Percentiles rank a stretch among this genome's conserved stretches.
phyloP scores from a whole-genome alignment of 1,139 yeast species.

The Yamadazyma trypodendri region DNA sequence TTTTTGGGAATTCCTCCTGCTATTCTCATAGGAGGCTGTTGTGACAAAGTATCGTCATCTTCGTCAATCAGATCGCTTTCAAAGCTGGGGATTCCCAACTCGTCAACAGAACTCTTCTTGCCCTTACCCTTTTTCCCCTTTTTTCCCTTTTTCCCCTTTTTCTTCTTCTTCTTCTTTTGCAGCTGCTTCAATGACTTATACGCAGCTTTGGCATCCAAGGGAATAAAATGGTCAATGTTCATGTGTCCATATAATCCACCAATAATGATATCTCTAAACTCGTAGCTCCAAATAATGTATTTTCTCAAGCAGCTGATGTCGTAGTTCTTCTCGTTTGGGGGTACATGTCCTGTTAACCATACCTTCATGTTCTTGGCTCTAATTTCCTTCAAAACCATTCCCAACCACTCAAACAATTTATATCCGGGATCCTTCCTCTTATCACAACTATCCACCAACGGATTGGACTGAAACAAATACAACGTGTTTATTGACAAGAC shows the following conservation, averaged over 20 bases:
- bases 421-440: slow-evolving; percentile 74
- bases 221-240: slow-evolving; percentile 84
- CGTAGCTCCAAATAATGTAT: slow-evolving; percentile 74
- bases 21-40: slow-evolving; percentile 24
- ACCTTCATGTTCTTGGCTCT: slow-evolving; percentile 77
- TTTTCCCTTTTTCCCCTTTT: slow-evolving; percentile 10
- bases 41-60: slow-evolving; percentile 16
- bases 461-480: slow-evolving; percentile 72
- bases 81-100: slow-evolving; percentile 6
- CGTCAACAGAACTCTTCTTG: slow-evolving; percentile 7
- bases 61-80: slow-evolving; percentile 15
- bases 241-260: slow-evolving; percentile 88
- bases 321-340: slow-evolving; percentile 76
- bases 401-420: slow-evolving; percentile 74
- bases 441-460: slow-evolving; percentile 80
- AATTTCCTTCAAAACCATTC: slow-evolving; percentile 68
- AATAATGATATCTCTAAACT: slow-evolving; percentile 75
- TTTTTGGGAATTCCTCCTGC: slow-evolving; percentile 65
- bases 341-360: slow-evolving; percentile 87
- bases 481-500: slow-evolving; percentile 76
- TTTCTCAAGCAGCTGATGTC: slow-evolving; percentile 72
- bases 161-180: slow-evolving; percentile 14
- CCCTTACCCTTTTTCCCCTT: slow-evolving; percentile 6
- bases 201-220: slow-evolving; percentile 69
- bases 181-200: slow-evolving; percentile 47